phyloP scores from a whole-genome alignment of 2,329 filamentous ascomycete genomes.

The Byssoonygena ceratinophila region DNA sequence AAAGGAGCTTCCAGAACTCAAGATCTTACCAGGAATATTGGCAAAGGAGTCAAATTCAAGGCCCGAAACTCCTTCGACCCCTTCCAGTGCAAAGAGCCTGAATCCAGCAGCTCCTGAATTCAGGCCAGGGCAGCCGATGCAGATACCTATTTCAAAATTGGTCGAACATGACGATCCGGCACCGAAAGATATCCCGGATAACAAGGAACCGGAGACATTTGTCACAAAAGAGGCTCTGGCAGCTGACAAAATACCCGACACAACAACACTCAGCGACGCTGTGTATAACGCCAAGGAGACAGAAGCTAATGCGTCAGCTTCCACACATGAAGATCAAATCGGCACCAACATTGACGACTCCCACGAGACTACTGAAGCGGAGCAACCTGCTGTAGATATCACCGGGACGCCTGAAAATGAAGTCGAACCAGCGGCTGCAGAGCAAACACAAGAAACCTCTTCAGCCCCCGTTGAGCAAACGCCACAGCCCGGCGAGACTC shows the following conservation, averaged over 20 bases:
- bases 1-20: not conserved
- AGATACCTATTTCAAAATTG: not conserved
- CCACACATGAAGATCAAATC: not conserved
- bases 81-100: not conserved
- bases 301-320: not conserved
- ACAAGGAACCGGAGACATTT: not conserved
- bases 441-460: not conserved
- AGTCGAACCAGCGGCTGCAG: not conserved
- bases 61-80: not conserved
- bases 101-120: constrained; percentile 4
- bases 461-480: not conserved
- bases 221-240: not conserved
- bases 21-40: not conserved
- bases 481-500: not conserved
- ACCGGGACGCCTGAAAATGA: not conserved
- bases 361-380: not conserved
- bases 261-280: not conserved
- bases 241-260: not conserved
- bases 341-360: not conserved
- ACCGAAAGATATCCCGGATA: not conserved
- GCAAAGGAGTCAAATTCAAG: not conserved
- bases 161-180: not conserved
- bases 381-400: not conserved
- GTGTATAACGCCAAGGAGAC: constrained; percentile 1
- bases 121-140: not conserved